Conservation (phyloP, 2,329 filamentous ascomycete species). For the Trichoderma arundinaceum region DNA sequence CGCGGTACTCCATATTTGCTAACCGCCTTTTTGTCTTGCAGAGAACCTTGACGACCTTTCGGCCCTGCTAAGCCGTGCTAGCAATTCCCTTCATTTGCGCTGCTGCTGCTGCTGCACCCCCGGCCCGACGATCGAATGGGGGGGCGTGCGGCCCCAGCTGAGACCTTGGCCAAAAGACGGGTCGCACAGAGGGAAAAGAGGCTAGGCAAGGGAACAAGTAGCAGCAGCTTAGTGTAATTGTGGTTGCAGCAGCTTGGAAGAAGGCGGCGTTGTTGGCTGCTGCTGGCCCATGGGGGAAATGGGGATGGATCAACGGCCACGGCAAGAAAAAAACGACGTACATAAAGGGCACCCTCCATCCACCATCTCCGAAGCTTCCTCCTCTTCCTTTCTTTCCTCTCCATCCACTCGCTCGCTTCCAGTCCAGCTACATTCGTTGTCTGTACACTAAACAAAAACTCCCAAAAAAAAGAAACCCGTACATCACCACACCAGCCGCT, state of each 20-base stretch:
- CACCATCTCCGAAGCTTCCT: conserved; percentile 17
- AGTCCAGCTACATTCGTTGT: conserved; percentile 42
- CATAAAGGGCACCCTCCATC: conserved; percentile 42
- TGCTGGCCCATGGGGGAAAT: too few species aligned
- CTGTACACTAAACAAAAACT: conserved; percentile 33
- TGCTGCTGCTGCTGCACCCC: conserved; percentile 5
- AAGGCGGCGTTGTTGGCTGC: neutral
- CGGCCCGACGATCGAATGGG: conserved; percentile 32
- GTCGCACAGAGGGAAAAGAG: conserved; percentile 1
- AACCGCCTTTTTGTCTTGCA: neutral
- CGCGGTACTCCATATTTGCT: neutral
- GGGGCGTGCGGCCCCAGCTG: conserved; percentile 32
- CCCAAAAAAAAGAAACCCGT: conserved; percentile 11
- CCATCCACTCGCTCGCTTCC: conserved; percentile 40
- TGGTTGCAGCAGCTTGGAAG: neutral
- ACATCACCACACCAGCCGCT: neutral
- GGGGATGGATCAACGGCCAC: conserved; percentile 1
- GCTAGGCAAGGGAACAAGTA: conserved; percentile 6
- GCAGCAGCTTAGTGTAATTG: too few species aligned
- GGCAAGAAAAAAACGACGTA: conserved; percentile 32
- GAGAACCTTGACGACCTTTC: conserved; percentile 19
- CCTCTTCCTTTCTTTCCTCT: conserved; percentile 34
- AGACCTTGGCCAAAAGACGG: conserved; percentile 22
- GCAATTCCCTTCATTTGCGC: conserved; percentile 11
- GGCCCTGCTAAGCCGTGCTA: conserved; percentile 29